Evolutionary conservation across 192 early-diverging fungal species (phyloP), one percentile per base, ranked within the genome.

Genomic region (Coemansia reversa): DNA sequence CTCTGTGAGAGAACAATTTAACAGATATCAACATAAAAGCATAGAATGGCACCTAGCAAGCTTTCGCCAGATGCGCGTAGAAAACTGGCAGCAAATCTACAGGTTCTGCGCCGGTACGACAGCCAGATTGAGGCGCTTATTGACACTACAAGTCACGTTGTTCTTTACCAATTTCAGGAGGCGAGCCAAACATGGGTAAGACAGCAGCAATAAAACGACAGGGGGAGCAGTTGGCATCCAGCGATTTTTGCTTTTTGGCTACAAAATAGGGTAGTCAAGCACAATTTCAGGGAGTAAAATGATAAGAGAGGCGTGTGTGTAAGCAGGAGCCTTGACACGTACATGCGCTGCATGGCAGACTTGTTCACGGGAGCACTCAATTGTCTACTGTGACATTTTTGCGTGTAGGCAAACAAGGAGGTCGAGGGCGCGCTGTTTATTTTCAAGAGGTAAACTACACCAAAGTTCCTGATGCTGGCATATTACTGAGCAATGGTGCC

Each of bases 391-490:
- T 35, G 39, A 33, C 14, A 9, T 33, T 28, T 22, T 25, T 28
- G 60, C 30, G 19, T 63, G 33, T 81, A 95, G 95, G 89, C 86
- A 65, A 96, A 95, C 67, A 87, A 86, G 66, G 90, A 88, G 7
- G 90, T 95, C 20, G 94, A 96, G 75, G 95, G 95, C 25, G 93
- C 94, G 18, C 83, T 96, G 57, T 98, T 98, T 83, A 69, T 98
- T 35, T 88, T 90, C 63, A 84, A 87, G 74, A 87, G 93, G 84
- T 88, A 79, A 45, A 56, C 30, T 1, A 48, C 12, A 8, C 20
- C 12, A 19, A 5, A 14, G 4, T 8, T 7, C 7, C 33, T 7
- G 33, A 11, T 7, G 33, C 33, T 35, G 33, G 33, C 7, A 35
- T 35, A 35, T 12, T 12, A 35, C 5, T 12, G 11, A 11, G 33